Evolutionary conservation across 2,329 filamentous ascomycete genomes (phyloP), one percentile per base, ranked within the genome.

Genomic region (Nothophoma quercina): DNA sequence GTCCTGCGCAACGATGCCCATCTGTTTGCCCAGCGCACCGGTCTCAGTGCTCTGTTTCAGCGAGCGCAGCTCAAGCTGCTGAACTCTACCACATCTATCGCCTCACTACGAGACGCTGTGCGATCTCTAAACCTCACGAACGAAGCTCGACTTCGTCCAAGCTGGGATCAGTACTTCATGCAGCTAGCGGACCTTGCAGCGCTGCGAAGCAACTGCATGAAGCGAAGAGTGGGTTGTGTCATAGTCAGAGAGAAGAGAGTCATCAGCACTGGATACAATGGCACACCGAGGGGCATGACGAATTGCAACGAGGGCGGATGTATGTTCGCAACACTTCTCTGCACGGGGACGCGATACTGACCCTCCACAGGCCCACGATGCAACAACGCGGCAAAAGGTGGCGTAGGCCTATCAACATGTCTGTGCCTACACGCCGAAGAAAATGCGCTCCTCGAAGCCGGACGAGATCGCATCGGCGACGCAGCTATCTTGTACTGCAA

Each of bases 141-240:
- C 67, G 83, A 88, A 26, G 84, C 89, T 64, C 88, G 95, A 2
- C 81, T 99, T 28, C 86, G 95, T 1, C 95, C 95, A 1, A 88
- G 85, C 40, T 99, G 95, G 95, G 95, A 99, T 75, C 88, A 90
- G 67, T 99, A 99, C 78, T 99, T 99, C 72, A 99, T 99, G 95
- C 86, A 90, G 32, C 81, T 99, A n/a, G 93, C 95, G 5, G 91
- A 90, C 26, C 85, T 99, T 39, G 95, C 95, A 7, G 90, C 93
- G 0, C 89, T 91, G 63, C 85, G 95, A 59, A 91, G 88, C 70
- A 99, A 99, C 75, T 99, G 95, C 79, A 99, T 99, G 95, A 97
- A 98, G 78, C 85, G 95, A 23, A 87, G 93, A 60, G 95, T 99
- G 1, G 95, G 95, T 7, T 97, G 93, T 76, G 95, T 98, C 6